Conservation (phyloP, 768 basidiomycete species). For the Russula dissimulans region DNA sequence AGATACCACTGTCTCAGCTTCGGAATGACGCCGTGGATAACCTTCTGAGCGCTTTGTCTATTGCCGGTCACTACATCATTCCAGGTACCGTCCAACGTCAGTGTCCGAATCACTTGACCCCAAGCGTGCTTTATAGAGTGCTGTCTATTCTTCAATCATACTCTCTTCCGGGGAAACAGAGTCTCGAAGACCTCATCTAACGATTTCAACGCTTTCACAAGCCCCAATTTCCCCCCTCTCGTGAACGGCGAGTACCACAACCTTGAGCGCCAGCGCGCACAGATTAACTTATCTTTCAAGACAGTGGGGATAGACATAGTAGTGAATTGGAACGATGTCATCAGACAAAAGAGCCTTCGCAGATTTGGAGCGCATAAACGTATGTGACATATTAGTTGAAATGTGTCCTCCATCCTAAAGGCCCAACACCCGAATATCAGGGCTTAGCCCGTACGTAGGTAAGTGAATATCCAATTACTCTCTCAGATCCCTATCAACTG, state of each 20-base stretch:
- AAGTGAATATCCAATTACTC: conserved; percentile 21
- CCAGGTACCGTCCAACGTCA: conserved; percentile 45
- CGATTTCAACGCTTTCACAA: conserved; percentile 75
- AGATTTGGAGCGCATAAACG: conserved; percentile 79
- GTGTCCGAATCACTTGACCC: background rate
- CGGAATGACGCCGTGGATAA: conserved; percentile 96
- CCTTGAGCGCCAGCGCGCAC: background rate
- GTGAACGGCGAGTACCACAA: conserved; percentile 52
- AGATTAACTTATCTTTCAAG: background rate
- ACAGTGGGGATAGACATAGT: conserved; percentile 83
- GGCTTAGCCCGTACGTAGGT: conserved; percentile 78
- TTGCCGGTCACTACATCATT: conserved; percentile 87
- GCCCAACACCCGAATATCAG: conserved; percentile 30
- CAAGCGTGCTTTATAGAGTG: conserved; percentile 44
- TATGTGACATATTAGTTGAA: conserved; percentile 20
- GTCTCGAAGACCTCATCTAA: conserved; percentile 77
- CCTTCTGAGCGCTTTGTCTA: conserved; percentile 76
- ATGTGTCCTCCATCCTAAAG: background rate
- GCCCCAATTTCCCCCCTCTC: conserved; percentile 75
- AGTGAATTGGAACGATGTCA: conserved; percentile 83
- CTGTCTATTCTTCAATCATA: conserved; percentile 85
- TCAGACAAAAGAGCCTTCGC: conserved; percentile 70
- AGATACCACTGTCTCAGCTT: conserved; percentile 84
- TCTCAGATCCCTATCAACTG: background rate
- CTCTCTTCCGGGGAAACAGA: conserved; percentile 76